A percentile compares a stretch with the other conserved stretches of the same genome.
Conservation (phyloP, 23 red algal species). For the Gracilariopsis chorda region DNA sequence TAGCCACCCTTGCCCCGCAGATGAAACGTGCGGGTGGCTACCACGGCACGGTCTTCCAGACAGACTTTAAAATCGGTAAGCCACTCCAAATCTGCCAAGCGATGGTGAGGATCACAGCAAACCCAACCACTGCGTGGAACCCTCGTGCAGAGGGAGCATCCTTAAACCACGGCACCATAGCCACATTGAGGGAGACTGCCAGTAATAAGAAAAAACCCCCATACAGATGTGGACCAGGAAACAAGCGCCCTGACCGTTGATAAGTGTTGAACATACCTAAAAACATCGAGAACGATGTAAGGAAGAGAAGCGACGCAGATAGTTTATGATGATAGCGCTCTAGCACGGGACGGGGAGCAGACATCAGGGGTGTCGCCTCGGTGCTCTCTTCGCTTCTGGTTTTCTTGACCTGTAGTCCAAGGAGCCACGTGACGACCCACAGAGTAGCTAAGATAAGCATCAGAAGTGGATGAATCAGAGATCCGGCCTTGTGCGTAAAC, state of each 20-base stretch:
- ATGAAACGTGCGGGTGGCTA: too few relatives aligned
- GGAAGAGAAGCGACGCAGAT: conserved; percentile 10
- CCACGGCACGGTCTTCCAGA: conserved; percentile 36
- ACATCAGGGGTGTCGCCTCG: background rate
- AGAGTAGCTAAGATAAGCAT: background rate
- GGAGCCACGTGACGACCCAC: conserved; percentile 25
- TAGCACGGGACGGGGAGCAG: background rate
- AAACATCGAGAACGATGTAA: conserved; percentile 8
- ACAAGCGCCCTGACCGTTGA: conserved; percentile 74
- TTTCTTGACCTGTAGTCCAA: background rate
- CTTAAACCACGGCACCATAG: conserved; percentile 61
- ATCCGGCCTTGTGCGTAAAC: conserved; percentile 10
- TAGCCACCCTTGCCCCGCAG: too few relatives aligned
- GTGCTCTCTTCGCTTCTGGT: background rate
- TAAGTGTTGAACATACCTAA: conserved; percentile 84
- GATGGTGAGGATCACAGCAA: conserved; percentile 3
- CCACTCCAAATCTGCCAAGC: conserved; percentile 26
- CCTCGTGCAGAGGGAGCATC: background rate
- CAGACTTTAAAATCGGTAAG: conserved; percentile 20
- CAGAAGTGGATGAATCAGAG: conserved; percentile 33
- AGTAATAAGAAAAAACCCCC: conserved; percentile 68
- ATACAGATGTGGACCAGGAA: conserved; percentile 95
- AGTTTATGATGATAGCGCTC: conserved; percentile 46
- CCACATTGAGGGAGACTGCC: conserved; percentile 66
- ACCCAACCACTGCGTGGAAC: conserved; percentile 15